Base-by-base conservation (phyloP, 345 rosid species). In the Eucalyptus leucophloia region DNA sequence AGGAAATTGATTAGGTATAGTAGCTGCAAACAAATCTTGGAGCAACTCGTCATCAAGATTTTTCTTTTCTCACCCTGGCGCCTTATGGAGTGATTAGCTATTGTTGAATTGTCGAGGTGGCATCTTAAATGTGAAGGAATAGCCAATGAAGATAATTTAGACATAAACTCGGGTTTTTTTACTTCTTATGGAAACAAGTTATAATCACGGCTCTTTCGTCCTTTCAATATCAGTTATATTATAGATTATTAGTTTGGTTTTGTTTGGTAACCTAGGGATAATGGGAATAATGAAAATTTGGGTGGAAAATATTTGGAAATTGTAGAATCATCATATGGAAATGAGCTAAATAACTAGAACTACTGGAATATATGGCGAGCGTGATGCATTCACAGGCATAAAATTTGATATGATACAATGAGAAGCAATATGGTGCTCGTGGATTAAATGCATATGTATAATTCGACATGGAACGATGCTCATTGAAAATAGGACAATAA, bases 391-490 rank as follows among this genome's bases (percentile, higher is more conserved):
- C 8, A 0, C 14, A 9, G 42, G 26, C 44, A 19, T 72, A 37
- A 40, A 72, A 19, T 11, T 72, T 37, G 28, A 69, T 32, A 6
- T 18, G 11, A 69, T 69, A 34, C 81, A 5, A 34, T 18, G 81
- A 18, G 81, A 17, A 34, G 44, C 11, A 17, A 34, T 9, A 34
- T 3, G 24, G 2, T 19, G 45, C 23, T 0, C 47, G 0, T 37
- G 47, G 24, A 77, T 77, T 6, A 1, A 37, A 77, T 37, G 47
- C 3, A 21, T 23, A 21, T 21, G 47, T 19, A 1, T 10, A 77
- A 40, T 77, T 37, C 7, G 1, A 37, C 47, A 21, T 37, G 81
- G 81, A 32, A 34, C 12, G 13, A 3, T 77, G 16, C 47, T 21
- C 7, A 37, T 11, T 2, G 47, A 37, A 69, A 21, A 40, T 13